Conservation (phyloP, 106 monocot species). For the Narthecium ossifragum region DNA sequence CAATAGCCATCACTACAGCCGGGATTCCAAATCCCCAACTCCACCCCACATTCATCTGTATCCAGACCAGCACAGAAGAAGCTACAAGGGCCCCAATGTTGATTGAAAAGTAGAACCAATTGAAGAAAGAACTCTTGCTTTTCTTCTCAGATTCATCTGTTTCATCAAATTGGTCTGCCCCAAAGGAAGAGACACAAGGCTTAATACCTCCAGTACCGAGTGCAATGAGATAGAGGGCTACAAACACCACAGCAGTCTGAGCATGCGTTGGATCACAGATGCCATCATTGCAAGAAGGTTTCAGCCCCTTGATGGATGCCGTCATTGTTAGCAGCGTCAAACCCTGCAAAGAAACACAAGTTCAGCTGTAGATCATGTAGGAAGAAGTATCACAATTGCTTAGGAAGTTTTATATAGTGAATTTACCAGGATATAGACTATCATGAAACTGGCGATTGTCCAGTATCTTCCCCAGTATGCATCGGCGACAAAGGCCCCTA, state of each 20-base stretch:
- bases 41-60: slow-evolving; percentile 40
- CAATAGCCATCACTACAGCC: slow-evolving; percentile 32
- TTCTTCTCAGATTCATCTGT: slow-evolving; percentile 36
- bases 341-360: slow-evolving; percentile 27
- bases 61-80: slow-evolving; percentile 30
- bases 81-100: slow-evolving; percentile 42
- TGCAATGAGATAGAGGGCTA: slow-evolving; percentile 34
- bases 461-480: slow-evolving; percentile 49
- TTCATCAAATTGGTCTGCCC: slow-evolving; percentile 45
- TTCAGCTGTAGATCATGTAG: background rate
- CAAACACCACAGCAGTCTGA: slow-evolving; percentile 31
- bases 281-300: slow-evolving; percentile 18
- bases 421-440: slow-evolving; percentile 36
- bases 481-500: slow-evolving; percentile 51
- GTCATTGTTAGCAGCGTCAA: slow-evolving; percentile 26
- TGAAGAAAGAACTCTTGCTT: slow-evolving; percentile 50
- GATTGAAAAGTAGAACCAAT: slow-evolving; percentile 51
- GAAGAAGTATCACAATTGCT: background rate
- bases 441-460: slow-evolving; percentile 50
- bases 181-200: slow-evolving; percentile 46
- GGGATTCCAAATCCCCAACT: slow-evolving; percentile 44
- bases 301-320: slow-evolving; percentile 27
- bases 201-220: slow-evolving; percentile 46
- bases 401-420: background rate
- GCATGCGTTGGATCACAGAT: slow-evolving; percentile 24